A percentile compares a stretch with the other conserved stretches of the same genome.
Evolutionary conservation across 2,329 filamentous ascomycete genomes (phyloP).

Genomic region (Fusarium azukiicola): DNA sequence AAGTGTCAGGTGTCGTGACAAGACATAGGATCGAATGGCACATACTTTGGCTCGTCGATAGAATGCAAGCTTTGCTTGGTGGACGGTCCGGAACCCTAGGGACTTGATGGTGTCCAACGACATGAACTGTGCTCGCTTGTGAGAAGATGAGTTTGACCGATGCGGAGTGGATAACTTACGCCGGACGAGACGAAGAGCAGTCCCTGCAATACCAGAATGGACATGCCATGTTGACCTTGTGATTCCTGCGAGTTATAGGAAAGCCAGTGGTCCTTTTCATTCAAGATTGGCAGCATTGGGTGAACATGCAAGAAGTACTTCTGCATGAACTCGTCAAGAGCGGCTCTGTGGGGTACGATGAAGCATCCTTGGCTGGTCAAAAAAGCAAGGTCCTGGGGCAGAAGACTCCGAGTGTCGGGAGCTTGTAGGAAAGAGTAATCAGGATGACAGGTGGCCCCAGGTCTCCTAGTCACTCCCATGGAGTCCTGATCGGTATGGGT

Average conservation of each 20-base stretch:
- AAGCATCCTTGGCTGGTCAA: constrained; percentile 54
- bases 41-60: constrained; percentile 51
- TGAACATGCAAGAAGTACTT: constrained; percentile 57
- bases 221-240: constrained; percentile 36
- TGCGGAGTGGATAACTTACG: constrained; percentile 18
- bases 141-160: neutral
- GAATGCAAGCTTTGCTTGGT: constrained; percentile 51
- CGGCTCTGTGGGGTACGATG: constrained; percentile 46
- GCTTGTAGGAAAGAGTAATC: constrained; percentile 50
- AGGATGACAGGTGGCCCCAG: constrained; percentile 38
- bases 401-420: constrained; percentile 45
- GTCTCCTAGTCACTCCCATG: neutral
- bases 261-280: constrained; percentile 52
- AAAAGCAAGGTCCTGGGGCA: constrained; percentile 51
- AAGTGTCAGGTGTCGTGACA: neutral
- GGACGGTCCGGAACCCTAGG: constrained; percentile 48
- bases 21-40: fast-evolving
- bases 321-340: constrained; percentile 54
- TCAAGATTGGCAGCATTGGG: constrained; percentile 53
- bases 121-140: constrained; percentile 37
- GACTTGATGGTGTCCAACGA: constrained; percentile 44
- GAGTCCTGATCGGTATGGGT: neutral
- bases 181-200: constrained; percentile 49
- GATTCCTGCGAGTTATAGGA: constrained; percentile 44
- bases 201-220: constrained; percentile 50